Percentiles rank a stretch among this genome's conserved stretches.
Evolutionary conservation across 2,329 filamentous ascomycete species (phyloP).

Genomic region (Penicillium crustosum): DNA sequence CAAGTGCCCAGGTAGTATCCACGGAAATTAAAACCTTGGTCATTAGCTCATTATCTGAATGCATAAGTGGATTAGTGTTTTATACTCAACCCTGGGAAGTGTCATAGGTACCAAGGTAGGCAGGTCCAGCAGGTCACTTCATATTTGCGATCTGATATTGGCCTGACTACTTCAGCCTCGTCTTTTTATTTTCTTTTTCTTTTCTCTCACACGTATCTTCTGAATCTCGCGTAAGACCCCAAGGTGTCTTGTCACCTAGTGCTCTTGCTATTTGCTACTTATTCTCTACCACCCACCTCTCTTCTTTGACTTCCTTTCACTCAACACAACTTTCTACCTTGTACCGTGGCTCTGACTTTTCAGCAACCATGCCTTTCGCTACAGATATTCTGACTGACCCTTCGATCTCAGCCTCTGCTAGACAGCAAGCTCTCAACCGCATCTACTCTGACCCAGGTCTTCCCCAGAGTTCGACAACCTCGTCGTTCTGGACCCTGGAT

Average conservation of each 20-base stretch:
- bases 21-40: neutral
- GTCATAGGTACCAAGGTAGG: constrained; percentile 3
- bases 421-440: constrained; percentile 28
- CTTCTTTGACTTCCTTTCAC: neutral
- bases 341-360: neutral
- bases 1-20: neutral
- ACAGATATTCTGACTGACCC: constrained; percentile 21
- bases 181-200: neutral
- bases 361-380: constrained; percentile 24
- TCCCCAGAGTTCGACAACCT: constrained; percentile 30
- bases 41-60: neutral
- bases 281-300: neutral
- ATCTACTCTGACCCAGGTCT: constrained; percentile 29
- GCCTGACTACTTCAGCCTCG: neutral
- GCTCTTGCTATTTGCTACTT: neutral
- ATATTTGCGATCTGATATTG: constrained; percentile 12
- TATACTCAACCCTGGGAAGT: neutral
- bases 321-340: no score
- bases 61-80: neutral
- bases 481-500: constrained; percentile 35
- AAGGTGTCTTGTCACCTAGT: neutral
- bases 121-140: constrained; percentile 15
- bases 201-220: neutral
- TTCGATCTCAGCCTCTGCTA: constrained; percentile 16
- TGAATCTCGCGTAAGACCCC: neutral